Evolutionary conservation across 768 basidiomycete species (phyloP), one percentile per base, ranked within the genome.

Genomic region (Mycena metata): DNA sequence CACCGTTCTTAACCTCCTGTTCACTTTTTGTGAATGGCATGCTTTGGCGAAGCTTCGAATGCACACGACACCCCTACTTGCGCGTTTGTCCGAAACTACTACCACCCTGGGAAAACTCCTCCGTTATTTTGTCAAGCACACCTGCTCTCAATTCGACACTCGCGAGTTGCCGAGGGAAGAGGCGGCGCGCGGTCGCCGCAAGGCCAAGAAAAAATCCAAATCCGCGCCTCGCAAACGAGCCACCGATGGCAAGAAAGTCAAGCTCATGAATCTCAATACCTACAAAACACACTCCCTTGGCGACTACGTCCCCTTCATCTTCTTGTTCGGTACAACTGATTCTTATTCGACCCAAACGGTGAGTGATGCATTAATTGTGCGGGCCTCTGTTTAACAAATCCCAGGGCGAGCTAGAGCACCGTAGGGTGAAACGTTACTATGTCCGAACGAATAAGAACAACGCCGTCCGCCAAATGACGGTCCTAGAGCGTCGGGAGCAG

Each of bases 351-450:
- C 67, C 24, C 39, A 46, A 19, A 41, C 73, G 24, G 79, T 81
- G 42, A 49, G 36, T 12, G 6, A 12, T 36, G 70, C 10, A 26
- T 63, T 33, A 9, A 3, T 35, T 1, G 16, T 16, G 23, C 42
- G 58, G 26, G 5, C 12, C 12, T 12, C 19, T 30, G 21, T n/a
- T 7, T 7, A 36, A 10, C 11, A 13, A 52, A 2, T 39, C 15
- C 10, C 55, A 83, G 82, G 78, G 79, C 0, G 80, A 84, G 59
- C 73, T 76, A 0, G 77, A 83, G 62, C 83, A 84, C 50, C 67
- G 69, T 0, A 61, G 61, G 0, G 74, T 79, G 10, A 67, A 67
- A 24, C 66, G 60, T 7, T 62, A 56, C 21, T 67, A 62, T 24
- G 66, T 52, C 0, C 55, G 74, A 0, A 79, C 77, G 0, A 81